phyloP scores from a whole-genome alignment of 345 rosid genomes.

The Iberis pinnata region DNA sequence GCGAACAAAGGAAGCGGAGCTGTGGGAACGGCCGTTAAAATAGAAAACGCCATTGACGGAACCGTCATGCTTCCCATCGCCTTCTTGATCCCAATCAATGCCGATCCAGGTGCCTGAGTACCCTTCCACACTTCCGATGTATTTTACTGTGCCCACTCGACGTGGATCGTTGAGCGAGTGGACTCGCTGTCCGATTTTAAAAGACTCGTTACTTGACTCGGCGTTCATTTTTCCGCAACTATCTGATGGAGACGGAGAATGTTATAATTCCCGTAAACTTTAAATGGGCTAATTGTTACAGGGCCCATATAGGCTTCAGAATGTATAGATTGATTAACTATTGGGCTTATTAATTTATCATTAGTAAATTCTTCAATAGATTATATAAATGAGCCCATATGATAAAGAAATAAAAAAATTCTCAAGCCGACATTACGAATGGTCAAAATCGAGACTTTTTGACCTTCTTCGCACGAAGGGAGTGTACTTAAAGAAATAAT shows the following conservation, averaged over 20 bases:
- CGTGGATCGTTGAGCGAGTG: slow-evolving; percentile 54
- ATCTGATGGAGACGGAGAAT: too few relatives aligned
- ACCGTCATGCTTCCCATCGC: slow-evolving; percentile 77
- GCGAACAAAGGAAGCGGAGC: slow-evolving; percentile 71
- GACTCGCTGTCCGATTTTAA: slow-evolving; percentile 60
- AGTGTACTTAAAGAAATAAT: slow-evolving; percentile 24
- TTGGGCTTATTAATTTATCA: background rate
- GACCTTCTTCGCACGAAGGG: slow-evolving; percentile 17
- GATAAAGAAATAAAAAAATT: background rate
- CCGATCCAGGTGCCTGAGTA: slow-evolving; percentile 70
- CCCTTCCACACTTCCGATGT: slow-evolving; percentile 57
- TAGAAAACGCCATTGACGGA: slow-evolving; percentile 63
- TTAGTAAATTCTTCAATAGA: background rate
- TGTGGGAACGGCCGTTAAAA: slow-evolving; percentile 49
- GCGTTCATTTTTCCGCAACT: background rate
- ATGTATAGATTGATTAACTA: too few relatives aligned
- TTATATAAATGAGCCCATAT: background rate
- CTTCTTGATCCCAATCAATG: slow-evolving; percentile 74
- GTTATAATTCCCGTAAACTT: too few relatives aligned
- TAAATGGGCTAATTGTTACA: background rate
- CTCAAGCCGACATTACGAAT: slow-evolving; percentile 20
- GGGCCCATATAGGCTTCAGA: background rate
- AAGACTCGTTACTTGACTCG: too few relatives aligned
- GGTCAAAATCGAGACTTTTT: slow-evolving; percentile 16
- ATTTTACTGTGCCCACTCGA: slow-evolving; percentile 68